A percentile compares a stretch with the other conserved stretches of the same genome.
Evolutionary conservation across 371 early-diverging fungal genomes (phyloP).

Genomic region (Chytridiales sp.): DNA sequence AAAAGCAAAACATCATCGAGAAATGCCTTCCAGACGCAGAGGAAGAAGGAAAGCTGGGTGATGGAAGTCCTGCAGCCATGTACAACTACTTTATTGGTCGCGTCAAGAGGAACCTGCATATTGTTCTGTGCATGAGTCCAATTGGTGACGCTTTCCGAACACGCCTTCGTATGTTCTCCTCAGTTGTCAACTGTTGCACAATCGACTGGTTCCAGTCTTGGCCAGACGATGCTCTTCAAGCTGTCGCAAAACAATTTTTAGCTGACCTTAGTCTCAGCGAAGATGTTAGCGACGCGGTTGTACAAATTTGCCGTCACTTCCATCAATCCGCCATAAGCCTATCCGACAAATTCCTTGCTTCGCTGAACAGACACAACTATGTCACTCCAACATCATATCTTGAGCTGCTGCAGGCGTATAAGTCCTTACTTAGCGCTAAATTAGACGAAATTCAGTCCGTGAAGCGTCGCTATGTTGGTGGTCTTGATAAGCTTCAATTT

Average conservation of each 20-base stretch:
- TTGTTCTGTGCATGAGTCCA: constrained; percentile 60
- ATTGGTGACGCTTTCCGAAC: constrained; percentile 58
- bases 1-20: constrained; percentile 51
- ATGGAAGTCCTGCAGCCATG: constrained; percentile 48
- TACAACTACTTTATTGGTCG: constrained; percentile 59
- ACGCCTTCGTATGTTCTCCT: constrained; percentile 51
- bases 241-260: constrained; percentile 55
- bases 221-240: constrained; percentile 60
- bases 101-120: constrained; percentile 55
- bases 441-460: constrained; percentile 47
- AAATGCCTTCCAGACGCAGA: constrained; percentile 41
- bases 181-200: constrained; percentile 59
- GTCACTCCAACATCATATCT: constrained; percentile 58
- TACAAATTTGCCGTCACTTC: constrained; percentile 52
- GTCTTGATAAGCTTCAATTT: constrained; percentile 54
- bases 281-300: constrained; percentile 31
- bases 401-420: constrained; percentile 53
- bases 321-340: constrained; percentile 51
- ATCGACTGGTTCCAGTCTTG: constrained; percentile 64
- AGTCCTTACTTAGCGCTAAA: constrained; percentile 39
- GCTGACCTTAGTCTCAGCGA: constrained; percentile 42
- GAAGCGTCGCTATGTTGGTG: constrained; percentile 48
- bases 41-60: constrained; percentile 53
- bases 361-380: constrained; percentile 52
- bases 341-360: constrained; percentile 42